Evolutionary conservation across 179 eudicot species (phyloP), one percentile per base, ranked within the genome.

Genomic region (Silene noctiflora): DNA sequence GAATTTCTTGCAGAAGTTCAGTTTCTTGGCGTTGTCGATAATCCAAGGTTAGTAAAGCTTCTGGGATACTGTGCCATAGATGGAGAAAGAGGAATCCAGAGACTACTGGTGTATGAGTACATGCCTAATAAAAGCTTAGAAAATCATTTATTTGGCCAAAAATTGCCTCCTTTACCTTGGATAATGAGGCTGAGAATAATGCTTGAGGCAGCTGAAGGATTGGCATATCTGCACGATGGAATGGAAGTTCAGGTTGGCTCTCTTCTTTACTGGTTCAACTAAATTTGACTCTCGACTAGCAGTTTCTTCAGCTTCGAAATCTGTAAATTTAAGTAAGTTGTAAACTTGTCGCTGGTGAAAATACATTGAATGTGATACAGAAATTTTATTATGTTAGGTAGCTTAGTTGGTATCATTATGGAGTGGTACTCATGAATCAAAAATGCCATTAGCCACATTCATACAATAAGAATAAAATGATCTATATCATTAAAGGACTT

Each of bases 1-100:
- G 94, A 93, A 85, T 93, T 93, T 91, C 84, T 89, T 56, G 86
- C 98, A 69, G 98, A 93, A 82, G 97, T 93, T 75, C 95, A 89
- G 67, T 87, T 93, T 81, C 93, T 93, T 0, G 98, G 93, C 10
- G 86, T 90, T 5, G 97, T 91, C 51, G 93, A 91, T 70, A 92
- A 91, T 79, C 90, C 87, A 16, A 89, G 90, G 72, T 85, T 91
- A 51, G 97, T 91, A 19, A 91, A 88, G 82, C 89, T 93, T 31
- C 78, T 90, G 22, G 98, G 98, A 76, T 91, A 90, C 46, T 93
- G 97, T 73, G 89, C 93, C 20, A 84, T 79, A 21, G 98, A 93
- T 75, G 97, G 91, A 46, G 95, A 87, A 71, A 76, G 95, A 79
- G 95, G 91, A 6, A 90, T 87, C 59, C 97, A 93, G 66, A 74